A percentile compares a stretch with the other conserved stretches of the same genome.
Evolutionary conservation across 768 basidiomycete species (phyloP).

Genomic region (Galerina sulciceps): DNA sequence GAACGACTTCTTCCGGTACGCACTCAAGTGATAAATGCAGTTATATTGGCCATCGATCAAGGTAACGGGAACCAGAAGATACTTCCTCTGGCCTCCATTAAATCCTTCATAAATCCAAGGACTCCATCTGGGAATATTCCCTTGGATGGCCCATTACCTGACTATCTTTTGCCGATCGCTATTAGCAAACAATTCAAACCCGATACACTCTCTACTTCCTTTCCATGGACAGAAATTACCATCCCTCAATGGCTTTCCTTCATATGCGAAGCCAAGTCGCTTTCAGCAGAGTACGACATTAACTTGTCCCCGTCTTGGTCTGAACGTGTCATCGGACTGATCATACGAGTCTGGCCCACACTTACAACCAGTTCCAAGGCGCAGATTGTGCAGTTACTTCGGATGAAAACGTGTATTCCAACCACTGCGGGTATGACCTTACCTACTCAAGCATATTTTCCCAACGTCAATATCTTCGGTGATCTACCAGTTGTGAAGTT

Average conservation of each 20-base stretch:
- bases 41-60: constrained; percentile 54
- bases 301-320: constrained; percentile 72
- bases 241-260: constrained; percentile 77
- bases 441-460: constrained; percentile 81
- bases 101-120: constrained; percentile 71
- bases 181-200: constrained; percentile 65
- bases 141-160: constrained; percentile 74
- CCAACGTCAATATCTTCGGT: constrained; percentile 85
- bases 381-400: constrained; percentile 52
- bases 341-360: constrained; percentile 76
- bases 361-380: constrained; percentile 52
- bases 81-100: constrained; percentile 70
- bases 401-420: constrained; percentile 64
- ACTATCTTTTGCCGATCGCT: constrained; percentile 67
- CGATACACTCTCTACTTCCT: constrained; percentile 51
- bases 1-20: constrained; percentile 49
- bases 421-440: constrained; percentile 74
- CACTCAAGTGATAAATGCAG: constrained; percentile 70
- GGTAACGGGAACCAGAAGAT: constrained; percentile 51
- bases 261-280: constrained; percentile 50
- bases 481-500: constrained; percentile 83
- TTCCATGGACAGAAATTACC: constrained; percentile 82
- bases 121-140: constrained; percentile 60
- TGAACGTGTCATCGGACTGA: constrained; percentile 71
- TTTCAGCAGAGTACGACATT: constrained; percentile 63